Base-by-base conservation (phyloP, 2,329 filamentous ascomycete species). In the Curvularia verruculosa region DNA sequence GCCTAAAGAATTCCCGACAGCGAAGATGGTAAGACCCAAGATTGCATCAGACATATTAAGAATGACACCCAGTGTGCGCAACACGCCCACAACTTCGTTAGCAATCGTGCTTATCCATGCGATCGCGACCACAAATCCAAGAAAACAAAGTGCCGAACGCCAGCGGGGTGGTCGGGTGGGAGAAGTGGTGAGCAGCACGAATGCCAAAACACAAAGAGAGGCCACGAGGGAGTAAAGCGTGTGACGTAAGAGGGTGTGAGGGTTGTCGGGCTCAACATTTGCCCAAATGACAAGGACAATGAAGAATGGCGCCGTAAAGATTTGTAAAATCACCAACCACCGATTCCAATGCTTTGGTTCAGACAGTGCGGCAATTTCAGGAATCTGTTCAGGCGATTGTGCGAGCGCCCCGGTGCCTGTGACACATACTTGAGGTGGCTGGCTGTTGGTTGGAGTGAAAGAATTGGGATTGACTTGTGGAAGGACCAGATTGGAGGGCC, bases 71-170 rank as follows among this genome's bases (percentile, higher is more conserved):
- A 98, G 82, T 0, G 95, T 90, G 78, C 99, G 98, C 62, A 99
- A 84, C 5, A 97, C 90, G 29, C 92, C 93, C 5, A 99, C 95
- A 5, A 99, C 95, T 79, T 99, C 94, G 34, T 92, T 91, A 1
- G 95, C 94, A 66, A 99, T 92, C 1, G 92, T 95, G 37, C 92
- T 95, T 67, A 98, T 97, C 95, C 96, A 99, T 23, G 91, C 90
- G 55, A 98, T 95, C 60, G 90, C 88, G 56, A 98, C 96, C 8
- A 89, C 81, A 72, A 99, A 99, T 6, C 96, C 95, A 34, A 96
- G 80, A 69, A 96, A 91, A 72, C 92, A 96, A 44, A 98, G 83
- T 23, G 94, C 71, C 47, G 88, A 89, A 57, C 93, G 89, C 75
- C 91, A 91, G 61, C 83, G 86, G 0, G 91, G 89, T 28, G 88